These are phyloP conservation scores for Fusarium hostae DNA, from an alignment of 2,329 filamentous ascomycete species.

Conservation along the genomic window DNA sequence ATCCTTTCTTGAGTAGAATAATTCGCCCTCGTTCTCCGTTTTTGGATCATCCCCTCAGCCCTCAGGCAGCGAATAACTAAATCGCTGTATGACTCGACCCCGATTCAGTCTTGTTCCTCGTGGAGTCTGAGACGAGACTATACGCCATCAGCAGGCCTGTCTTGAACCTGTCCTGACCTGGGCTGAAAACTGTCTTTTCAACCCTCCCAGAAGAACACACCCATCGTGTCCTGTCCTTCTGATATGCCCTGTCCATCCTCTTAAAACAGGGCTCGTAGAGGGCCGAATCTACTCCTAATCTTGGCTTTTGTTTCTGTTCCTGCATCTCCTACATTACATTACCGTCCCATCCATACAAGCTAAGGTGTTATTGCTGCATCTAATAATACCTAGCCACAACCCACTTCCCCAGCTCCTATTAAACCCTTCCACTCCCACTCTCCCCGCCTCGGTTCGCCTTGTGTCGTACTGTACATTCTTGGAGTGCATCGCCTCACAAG, in stretches of 20 bases:
- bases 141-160: conserved; percentile 55
- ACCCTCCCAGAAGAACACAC: conserved; percentile 35
- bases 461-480: conserved; percentile 6
- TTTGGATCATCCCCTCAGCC: conserved; percentile 9
- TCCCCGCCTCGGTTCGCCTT: conserved; percentile 5
- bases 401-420: conserved; percentile 36
- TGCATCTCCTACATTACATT: conserved; percentile 20
- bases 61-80: conserved; percentile 25
- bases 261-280: conserved; percentile 35
- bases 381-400: conserved; percentile 29
- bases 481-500: conserved; percentile 38
- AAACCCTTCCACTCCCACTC: conserved; percentile 25
- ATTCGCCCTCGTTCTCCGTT: conserved; percentile 11
- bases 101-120: conserved; percentile 41
- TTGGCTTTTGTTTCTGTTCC: conserved; percentile 40
- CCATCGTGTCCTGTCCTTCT: conserved; percentile 43
- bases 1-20: conserved; percentile 16
- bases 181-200: conserved; percentile 36
- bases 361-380: conserved; percentile 16
- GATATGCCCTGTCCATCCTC: conserved; percentile 31
- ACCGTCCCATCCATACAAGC: neutral
- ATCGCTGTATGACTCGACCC: conserved; percentile 42
- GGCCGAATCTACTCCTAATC: conserved; percentile 7
- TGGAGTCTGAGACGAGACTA: conserved; percentile 53
- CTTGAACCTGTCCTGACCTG: conserved; percentile 28